Conservation (phyloP, 768 basidiomycete genomes). For the Gloeophyllum trabeum region DNA sequence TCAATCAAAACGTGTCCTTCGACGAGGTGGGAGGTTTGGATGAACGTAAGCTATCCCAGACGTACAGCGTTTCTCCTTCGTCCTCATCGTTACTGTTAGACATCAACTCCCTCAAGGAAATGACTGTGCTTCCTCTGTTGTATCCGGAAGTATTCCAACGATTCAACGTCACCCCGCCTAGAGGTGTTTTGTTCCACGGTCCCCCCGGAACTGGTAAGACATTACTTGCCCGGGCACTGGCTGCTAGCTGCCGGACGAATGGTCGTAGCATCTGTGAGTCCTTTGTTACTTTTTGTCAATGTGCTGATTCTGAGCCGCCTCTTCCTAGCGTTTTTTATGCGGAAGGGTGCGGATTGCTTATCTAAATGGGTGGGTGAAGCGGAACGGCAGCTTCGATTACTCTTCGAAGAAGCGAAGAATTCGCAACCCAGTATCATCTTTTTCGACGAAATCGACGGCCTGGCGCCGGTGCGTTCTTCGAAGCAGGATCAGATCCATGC, state of each 20-base stretch:
- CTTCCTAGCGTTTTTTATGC: constrained; percentile 90
- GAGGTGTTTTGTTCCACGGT: constrained; percentile 95
- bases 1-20: constrained; percentile 89
- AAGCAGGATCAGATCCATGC: constrained; percentile 99
- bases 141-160: constrained; percentile 96
- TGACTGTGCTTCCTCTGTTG: constrained; percentile 90
- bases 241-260: constrained; percentile 80
- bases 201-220: constrained; percentile 99
- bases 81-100: constrained; percentile 31
- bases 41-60: constrained; percentile 50
- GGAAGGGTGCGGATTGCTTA: constrained; percentile 95
- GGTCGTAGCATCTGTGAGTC: constrained; percentile 83
- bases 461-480: constrained; percentile 95
- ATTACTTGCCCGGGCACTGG: constrained; percentile 84
- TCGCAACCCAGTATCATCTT: constrained; percentile 97
- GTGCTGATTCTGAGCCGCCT: constrained; percentile 1
- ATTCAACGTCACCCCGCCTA: constrained; percentile 88
- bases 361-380: constrained; percentile 99
- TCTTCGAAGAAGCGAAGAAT: constrained; percentile 92
- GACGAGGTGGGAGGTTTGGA: constrained; percentile 95
- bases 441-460: constrained; percentile 98
- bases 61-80: constrained; percentile 2
- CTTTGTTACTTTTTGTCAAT: not conserved
- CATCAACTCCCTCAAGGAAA: constrained; percentile 94
- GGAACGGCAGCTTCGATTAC: constrained; percentile 84